Conservation (phyloP, 228 moss, liverwort and hornwort species). For the Sphagnum magellanicum region DNA sequence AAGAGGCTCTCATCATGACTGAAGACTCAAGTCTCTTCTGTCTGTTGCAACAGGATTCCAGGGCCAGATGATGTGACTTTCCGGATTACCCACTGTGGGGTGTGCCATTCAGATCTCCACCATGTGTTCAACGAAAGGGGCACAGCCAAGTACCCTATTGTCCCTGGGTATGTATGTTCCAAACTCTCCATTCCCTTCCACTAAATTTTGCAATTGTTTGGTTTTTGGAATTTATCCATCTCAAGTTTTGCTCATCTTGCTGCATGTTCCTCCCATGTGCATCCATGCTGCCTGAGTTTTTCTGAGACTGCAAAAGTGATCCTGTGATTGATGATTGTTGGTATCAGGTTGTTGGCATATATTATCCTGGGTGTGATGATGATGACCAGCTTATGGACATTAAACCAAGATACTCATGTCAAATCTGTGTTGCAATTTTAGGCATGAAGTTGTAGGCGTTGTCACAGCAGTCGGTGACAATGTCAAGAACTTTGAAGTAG, state of each 20-base stretch:
- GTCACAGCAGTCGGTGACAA: slow-evolving; percentile 48
- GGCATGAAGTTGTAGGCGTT: slow-evolving; percentile 51
- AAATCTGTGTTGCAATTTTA: slow-evolving; percentile 2
- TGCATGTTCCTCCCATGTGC: background rate
- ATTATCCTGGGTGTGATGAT: background rate
- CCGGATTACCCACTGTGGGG: slow-evolving; percentile 45
- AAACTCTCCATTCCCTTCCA: background rate
- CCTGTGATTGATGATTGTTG: background rate
- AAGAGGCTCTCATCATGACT: background rate
- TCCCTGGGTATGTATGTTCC: slow-evolving; percentile 34
- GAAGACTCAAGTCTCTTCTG: background rate
- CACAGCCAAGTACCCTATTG: slow-evolving; percentile 42
- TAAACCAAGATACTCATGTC: background rate
- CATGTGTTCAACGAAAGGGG: slow-evolving; percentile 31
- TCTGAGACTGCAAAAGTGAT: background rate
- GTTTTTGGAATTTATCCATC: no score
- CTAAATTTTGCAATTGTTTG: background rate
- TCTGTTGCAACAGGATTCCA: slow-evolving; percentile 22
- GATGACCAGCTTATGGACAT: background rate
- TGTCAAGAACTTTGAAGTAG: slow-evolving; percentile 45
- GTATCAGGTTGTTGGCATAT: no score
- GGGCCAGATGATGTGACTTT: slow-evolving; percentile 53
- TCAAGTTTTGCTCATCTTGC: background rate
- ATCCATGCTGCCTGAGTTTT: background rate
- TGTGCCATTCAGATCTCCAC: slow-evolving; percentile 56